Percentiles rank a stretch among this genome's conserved stretches.
These are phyloP conservation scores for Lentinula lateritia DNA, from an alignment of 768 basidiomycete species.

Conservation along the genomic window DNA sequence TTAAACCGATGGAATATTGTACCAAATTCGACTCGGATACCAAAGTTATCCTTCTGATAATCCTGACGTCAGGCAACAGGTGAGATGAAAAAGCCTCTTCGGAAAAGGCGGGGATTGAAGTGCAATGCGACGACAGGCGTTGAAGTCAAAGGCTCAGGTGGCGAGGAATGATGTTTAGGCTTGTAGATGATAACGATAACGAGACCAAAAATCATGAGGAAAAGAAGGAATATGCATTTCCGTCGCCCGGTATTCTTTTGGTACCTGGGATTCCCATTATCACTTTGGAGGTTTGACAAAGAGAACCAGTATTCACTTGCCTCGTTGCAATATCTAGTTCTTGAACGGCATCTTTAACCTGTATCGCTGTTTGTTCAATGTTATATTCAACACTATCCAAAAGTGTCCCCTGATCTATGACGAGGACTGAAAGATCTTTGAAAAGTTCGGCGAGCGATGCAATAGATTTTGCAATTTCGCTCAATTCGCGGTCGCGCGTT, in stretches of 20 bases:
- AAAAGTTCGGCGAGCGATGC: slow-evolving; percentile 90
- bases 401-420: slow-evolving; percentile 97
- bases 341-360: slow-evolving; percentile 77
- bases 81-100: not conserved
- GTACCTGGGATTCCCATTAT: slow-evolving; percentile 47
- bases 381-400: slow-evolving; percentile 97
- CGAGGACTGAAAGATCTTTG: slow-evolving; percentile 87
- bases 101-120: not conserved
- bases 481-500: slow-evolving; percentile 62
- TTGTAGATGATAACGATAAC: slow-evolving; percentile 90
- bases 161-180: slow-evolving; percentile 53
- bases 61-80: not conserved
- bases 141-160: slow-evolving; percentile 19
- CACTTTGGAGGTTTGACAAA: not conserved
- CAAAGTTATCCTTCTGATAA: not conserved
- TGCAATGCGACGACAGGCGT: slow-evolving; percentile 9
- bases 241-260: slow-evolving; percentile 92
- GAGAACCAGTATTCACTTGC: slow-evolving; percentile 36
- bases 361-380: slow-evolving; percentile 83
- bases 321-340: slow-evolving; percentile 79
- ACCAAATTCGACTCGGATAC: not conserved
- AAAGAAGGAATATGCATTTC: slow-evolving; percentile 87
- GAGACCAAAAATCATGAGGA: slow-evolving; percentile 86
- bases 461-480: slow-evolving; percentile 89
- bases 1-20: not conserved